Base-by-base conservation (phyloP, 192 early-diverging fungal genomes). In the Geranomyces michiganensis region DNA sequence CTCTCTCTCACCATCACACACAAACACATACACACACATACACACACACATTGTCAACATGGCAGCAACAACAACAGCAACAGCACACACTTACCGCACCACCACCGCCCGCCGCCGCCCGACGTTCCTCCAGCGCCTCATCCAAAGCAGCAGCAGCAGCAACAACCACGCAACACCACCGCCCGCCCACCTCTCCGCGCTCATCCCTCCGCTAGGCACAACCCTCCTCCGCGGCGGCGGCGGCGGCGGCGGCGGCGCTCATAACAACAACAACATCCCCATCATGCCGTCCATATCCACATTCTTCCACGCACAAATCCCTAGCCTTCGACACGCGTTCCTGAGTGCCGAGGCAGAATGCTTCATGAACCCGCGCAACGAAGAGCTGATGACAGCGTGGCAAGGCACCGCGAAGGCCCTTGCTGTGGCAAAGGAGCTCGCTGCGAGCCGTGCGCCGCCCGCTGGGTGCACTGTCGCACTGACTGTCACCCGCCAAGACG, bases 211-310 rank as follows among this genome's bases (percentile, higher is more conserved):
- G 4, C 7, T 53, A 2, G 51, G 51, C 19, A n/a, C 24, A 26
- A 53, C 51, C 19, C n/a, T 53, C 51, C 51, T 53, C n/a, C 51
- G 51, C 51, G 51, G 51, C 3, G 46, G 46, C 12, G n/a, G n/a
- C n/a, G n/a, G n/a, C n/a, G n/a, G n/a, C n/a, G n/a, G n/a, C n/a
- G n/a, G n/a, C n/a, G 36, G 36, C 36, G 7, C 51, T 6, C 51
- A n/a, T 7, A 53, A 53, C 51, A 24, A 7, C 24, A n/a, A n/a
- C n/a, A n/a, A n/a, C n/a, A n/a, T n/a, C n/a, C n/a, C n/a, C n/a
- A 4, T 17, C n/a, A n/a, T 24, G 51, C 51, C 51, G 4, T 53
- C 51, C 3, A 53, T 53, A 4, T 53, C 51, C 3, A 53, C 51
- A n/a, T 53, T 8, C 24, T 53, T 53, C 15, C 51, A 53, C 51